Conservation (phyloP, 345 rosid species). For the Ceriops zippeliana region DNA sequence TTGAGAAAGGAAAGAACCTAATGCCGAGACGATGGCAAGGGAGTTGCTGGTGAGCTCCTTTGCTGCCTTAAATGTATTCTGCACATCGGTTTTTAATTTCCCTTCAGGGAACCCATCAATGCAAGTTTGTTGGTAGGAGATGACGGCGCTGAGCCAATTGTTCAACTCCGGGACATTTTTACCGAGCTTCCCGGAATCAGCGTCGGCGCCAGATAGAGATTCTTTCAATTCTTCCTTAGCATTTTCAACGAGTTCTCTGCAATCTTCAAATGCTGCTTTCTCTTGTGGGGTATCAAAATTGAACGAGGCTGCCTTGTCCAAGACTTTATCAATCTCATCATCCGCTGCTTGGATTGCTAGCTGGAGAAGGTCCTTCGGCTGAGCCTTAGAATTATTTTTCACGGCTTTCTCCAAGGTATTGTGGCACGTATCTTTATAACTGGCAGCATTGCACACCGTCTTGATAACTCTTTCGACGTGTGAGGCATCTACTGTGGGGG, state of each 20-base stretch:
- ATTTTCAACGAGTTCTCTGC: constrained; percentile 43
- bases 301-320: constrained; percentile 29
- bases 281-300: constrained; percentile 39
- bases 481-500: constrained; percentile 15
- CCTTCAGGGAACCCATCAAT: constrained; percentile 83
- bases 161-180: constrained; percentile 38
- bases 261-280: constrained; percentile 58
- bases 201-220: constrained; percentile 25
- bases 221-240: constrained; percentile 53
- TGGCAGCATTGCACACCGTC: constrained; percentile 47
- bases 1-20: constrained; percentile 25
- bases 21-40: constrained; percentile 52
- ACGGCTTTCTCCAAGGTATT: constrained; percentile 37
- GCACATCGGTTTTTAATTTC: constrained; percentile 44
- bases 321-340: constrained; percentile 37
- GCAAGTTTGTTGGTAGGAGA: constrained; percentile 75
- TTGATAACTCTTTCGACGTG: constrained; percentile 36
- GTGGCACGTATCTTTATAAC: constrained; percentile 47
- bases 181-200: constrained; percentile 23
- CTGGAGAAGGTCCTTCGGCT: constrained; percentile 49
- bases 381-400: constrained; percentile 17
- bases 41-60: constrained; percentile 64
- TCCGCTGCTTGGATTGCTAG: constrained; percentile 43
- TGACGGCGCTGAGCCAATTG: constrained; percentile 76
- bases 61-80: constrained; percentile 38